phyloP scores from a whole-genome alignment of 139 green algal genomes.

The Pleodorina starrii region DNA sequence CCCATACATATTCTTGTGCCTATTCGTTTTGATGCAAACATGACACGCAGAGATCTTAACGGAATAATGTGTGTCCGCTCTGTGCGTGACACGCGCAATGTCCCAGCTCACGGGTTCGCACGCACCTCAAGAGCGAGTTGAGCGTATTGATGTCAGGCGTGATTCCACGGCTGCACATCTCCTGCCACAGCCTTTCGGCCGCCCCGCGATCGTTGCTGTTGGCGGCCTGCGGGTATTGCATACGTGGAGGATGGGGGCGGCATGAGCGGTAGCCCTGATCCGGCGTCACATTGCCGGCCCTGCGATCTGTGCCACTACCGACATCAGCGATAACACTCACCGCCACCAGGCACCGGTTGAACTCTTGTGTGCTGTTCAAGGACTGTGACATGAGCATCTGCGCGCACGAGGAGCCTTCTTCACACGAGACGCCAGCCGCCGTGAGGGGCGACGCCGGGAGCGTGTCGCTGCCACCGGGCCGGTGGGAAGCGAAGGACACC shows the following conservation, averaged over 20 bases:
- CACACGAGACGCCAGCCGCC: background rate
- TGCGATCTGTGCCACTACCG: too few relatives aligned
- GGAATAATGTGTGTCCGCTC: too few relatives aligned
- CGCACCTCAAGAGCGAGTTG: constrained; percentile 27
- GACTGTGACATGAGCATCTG: background rate
- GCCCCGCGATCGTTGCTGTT: background rate
- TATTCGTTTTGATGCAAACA: too few relatives aligned
- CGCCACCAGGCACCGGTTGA: background rate
- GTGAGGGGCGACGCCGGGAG: background rate
- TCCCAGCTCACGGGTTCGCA: too few relatives aligned
- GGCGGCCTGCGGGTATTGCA: constrained; percentile 34
- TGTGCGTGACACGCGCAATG: too few relatives aligned
- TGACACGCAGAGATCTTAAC: too few relatives aligned
- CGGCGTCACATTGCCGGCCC: too few relatives aligned
- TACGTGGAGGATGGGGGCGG: too few relatives aligned
- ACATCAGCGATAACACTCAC: too few relatives aligned
- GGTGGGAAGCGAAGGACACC: background rate
- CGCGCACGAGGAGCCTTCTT: background rate
- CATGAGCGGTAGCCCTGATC: too few relatives aligned
- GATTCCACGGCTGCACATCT: constrained; percentile 30
- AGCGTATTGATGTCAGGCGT: constrained; percentile 16
- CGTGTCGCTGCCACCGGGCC: background rate
- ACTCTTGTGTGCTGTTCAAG: constrained; percentile 3
- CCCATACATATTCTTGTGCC: too few relatives aligned
- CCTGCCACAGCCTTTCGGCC: constrained; percentile 33